These are phyloP conservation scores for Aureobasidium pullulans DNA, from an alignment of 2,329 filamentous ascomycete genomes.

Conservation along the genomic window DNA sequence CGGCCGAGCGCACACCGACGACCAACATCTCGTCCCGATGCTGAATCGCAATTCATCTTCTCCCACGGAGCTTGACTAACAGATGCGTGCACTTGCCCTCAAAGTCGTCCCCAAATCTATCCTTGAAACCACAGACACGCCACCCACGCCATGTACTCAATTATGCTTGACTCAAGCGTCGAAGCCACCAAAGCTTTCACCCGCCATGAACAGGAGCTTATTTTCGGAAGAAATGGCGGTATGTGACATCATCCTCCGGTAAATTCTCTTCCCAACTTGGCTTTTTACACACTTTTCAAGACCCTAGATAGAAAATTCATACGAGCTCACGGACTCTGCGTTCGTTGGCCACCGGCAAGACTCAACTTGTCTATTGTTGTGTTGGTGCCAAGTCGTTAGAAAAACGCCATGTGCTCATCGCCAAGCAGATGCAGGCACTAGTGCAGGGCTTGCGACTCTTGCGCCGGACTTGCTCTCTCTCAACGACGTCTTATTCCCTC, in stretches of 20 bases:
- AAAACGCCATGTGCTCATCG: slow-evolving; percentile 8
- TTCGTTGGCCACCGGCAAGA: background rate
- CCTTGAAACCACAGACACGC: slow-evolving; percentile 6
- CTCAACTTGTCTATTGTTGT: slow-evolving; percentile 1
- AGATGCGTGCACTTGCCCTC: background rate
- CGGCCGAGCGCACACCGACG: slow-evolving; percentile 6
- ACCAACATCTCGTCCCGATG: slow-evolving; percentile 1
- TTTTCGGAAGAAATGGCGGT: background rate
- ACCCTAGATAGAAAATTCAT: background rate
- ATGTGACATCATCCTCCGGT: slow-evolving; percentile 9
- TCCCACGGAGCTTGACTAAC: slow-evolving; percentile 9
- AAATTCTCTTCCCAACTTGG: slow-evolving; percentile 7
- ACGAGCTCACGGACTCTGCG: background rate
- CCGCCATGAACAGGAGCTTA: slow-evolving; percentile 11
- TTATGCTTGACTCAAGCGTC: slow-evolving; percentile 5
- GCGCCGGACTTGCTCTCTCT: background rate
- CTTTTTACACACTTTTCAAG: background rate
- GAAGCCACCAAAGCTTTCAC: slow-evolving; percentile 9
- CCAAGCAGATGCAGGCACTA: background rate
- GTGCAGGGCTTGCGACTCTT: background rate
- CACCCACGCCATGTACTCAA: slow-evolving; percentile 2
- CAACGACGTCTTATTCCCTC: slow-evolving; percentile 10
- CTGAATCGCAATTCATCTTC: background rate
- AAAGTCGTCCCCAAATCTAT: background rate
- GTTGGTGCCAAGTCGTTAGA: slow-evolving; percentile 3